phyloP scores from a whole-genome alignment of 2,329 filamentous ascomycete species.

The Stemphylium beticola region DNA sequence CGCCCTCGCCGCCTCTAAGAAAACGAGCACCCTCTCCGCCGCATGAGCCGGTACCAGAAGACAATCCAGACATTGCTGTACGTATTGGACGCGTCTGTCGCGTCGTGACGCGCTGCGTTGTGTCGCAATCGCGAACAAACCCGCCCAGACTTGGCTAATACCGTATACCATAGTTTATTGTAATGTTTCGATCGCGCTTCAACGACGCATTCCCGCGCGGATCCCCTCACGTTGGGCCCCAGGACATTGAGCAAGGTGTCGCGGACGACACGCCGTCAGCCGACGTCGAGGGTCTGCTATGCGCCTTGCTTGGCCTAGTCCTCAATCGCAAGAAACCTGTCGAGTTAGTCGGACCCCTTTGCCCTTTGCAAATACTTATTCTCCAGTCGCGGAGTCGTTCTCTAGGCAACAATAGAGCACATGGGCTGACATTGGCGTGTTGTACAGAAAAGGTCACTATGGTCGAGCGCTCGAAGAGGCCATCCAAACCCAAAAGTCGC shows the following conservation, averaged over 20 bases:
- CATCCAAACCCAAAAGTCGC: conserved; percentile 78
- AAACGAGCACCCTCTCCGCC: conserved; percentile 87
- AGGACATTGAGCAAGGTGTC: conserved; percentile 90
- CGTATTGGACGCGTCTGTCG: conserved; percentile 57
- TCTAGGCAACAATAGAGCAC: neutral
- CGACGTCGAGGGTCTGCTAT: conserved; percentile 85
- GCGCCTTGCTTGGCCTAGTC: conserved; percentile 83
- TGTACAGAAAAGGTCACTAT: conserved; percentile 82
- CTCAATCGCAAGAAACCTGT: conserved; percentile 98
- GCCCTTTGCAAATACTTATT: conserved; percentile 8
- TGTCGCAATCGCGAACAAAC: conserved; percentile 26
- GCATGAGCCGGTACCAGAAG: conserved; percentile 87
- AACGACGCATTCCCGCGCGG: conserved; percentile 87
- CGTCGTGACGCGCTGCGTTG: conserved; percentile 43
- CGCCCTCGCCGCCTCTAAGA: conserved; percentile 59
- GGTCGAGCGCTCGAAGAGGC: conserved; percentile 93
- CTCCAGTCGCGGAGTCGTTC: conserved; percentile 27
- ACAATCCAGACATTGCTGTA: conserved; percentile 92
- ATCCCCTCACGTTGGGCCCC: conserved; percentile 86
- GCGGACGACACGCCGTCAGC: conserved; percentile 79
- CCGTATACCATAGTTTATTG: conserved; percentile 74
- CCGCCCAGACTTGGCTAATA: conserved; percentile 37
- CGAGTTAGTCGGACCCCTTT: conserved; percentile 71
- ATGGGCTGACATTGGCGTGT: conserved; percentile 41
- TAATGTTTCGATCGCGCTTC: conserved; percentile 97